phyloP scores from a whole-genome alignment of 2,329 filamentous ascomycete genomes.

The Verticillium isaacii region DNA sequence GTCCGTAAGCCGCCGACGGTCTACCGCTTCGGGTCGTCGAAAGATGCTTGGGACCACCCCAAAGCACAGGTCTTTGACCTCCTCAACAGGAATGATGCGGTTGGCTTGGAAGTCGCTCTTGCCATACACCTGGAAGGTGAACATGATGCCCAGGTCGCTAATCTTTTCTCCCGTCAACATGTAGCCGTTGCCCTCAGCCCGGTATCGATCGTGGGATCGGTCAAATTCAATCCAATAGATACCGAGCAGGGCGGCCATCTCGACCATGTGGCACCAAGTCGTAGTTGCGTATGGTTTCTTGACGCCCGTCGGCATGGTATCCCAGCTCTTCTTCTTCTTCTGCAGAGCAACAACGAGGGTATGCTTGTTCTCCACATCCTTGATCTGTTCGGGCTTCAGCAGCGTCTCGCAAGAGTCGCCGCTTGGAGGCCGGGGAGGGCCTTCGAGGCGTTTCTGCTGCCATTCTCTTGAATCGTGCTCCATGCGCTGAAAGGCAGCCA shows the following conservation, averaged over 20 bases:
- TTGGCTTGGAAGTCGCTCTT: slow-evolving; percentile 41
- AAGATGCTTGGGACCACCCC: slow-evolving; percentile 53
- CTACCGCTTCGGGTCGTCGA: slow-evolving; percentile 22
- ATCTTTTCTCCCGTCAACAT: slow-evolving; percentile 41
- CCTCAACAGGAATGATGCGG: slow-evolving; percentile 47
- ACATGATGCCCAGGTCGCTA: slow-evolving; percentile 48
- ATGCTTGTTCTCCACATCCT: background rate
- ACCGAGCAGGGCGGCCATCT: slow-evolving; percentile 49
- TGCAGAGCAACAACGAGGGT: slow-evolving; percentile 39
- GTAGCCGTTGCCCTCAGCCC: slow-evolving; percentile 52
- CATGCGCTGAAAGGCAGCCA: slow-evolving; percentile 46
- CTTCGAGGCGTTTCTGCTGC: slow-evolving; percentile 27
- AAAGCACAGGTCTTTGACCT: slow-evolving; percentile 51
- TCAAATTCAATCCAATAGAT: slow-evolving; percentile 58
- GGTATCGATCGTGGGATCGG: slow-evolving; percentile 42
- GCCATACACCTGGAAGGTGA: slow-evolving; percentile 47
- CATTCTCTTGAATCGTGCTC: slow-evolving; percentile 42
- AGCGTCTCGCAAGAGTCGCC: background rate
- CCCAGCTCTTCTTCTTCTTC: slow-evolving; percentile 42
- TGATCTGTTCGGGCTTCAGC: background rate
- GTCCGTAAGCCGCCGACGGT: slow-evolving; percentile 34
- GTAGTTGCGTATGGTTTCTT: slow-evolving; percentile 48
- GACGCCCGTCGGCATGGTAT: slow-evolving; percentile 43
- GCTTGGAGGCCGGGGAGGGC: background rate
- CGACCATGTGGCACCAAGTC: slow-evolving; percentile 50